Percentiles rank a stretch among this genome's conserved stretches.
Evolutionary conservation across 345 rosid genomes (phyloP).

Genomic region (Ceriops decandra): DNA sequence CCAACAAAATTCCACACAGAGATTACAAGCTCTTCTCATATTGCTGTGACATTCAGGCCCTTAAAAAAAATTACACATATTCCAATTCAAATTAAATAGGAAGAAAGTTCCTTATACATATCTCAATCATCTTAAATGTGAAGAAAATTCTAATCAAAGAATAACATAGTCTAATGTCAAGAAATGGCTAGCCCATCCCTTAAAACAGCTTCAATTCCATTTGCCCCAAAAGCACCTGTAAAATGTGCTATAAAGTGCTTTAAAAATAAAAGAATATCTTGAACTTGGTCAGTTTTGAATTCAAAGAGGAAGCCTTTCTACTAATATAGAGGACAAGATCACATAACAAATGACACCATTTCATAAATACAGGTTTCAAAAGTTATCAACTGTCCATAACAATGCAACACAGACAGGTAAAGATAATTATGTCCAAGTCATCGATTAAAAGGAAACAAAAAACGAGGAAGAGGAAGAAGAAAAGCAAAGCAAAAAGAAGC

Average conservation of each 20-base stretch:
- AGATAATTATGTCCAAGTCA: not conserved
- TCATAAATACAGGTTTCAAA: not conserved
- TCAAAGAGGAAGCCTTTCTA: not conserved
- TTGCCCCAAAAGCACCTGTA: not conserved
- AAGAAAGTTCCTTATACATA: not conserved
- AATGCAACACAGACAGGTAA: not conserved
- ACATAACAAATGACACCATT: not conserved
- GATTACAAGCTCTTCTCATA: no score
- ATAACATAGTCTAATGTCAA: not conserved
- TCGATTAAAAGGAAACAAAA: no score
- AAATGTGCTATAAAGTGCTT: not conserved
- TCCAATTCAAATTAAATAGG: no score
- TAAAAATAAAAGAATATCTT: not conserved
- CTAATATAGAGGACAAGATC: not conserved
- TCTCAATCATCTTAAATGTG: not conserved
- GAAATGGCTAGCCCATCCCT: conserved; percentile 2
- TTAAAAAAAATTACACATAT: no score
- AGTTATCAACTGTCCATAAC: not conserved
- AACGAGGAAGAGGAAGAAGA: not conserved
- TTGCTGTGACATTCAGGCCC: no score
- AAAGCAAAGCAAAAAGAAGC: not conserved
- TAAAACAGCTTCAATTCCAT: not conserved
- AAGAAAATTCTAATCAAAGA: not conserved
- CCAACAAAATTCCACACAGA: no score
- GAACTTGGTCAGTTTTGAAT: not conserved